Evolutionary conservation across 345 rosid genomes (phyloP).

Genomic region (Murraya koenigii): DNA sequence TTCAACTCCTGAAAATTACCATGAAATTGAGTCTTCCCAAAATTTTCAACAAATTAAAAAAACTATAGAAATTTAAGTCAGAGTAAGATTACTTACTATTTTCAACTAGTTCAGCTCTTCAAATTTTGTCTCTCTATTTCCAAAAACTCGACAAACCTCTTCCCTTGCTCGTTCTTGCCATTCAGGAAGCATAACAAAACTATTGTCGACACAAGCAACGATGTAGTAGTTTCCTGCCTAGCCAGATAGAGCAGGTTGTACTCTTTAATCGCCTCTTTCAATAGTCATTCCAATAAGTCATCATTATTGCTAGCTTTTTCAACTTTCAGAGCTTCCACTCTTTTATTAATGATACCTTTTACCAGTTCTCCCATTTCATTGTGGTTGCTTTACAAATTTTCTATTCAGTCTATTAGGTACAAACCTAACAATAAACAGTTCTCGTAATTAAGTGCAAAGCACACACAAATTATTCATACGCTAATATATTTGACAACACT

Average conservation of each 20-base stretch:
- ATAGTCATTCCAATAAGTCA: conserved; percentile 45
- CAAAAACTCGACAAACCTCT: conserved; percentile 53
- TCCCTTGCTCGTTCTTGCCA: conserved; percentile 78
- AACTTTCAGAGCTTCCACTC: conserved; percentile 32
- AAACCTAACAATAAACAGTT: conserved; percentile 23
- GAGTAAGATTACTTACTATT: conserved; percentile 22
- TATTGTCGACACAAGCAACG: conserved; percentile 62
- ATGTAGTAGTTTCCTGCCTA: conserved; percentile 71
- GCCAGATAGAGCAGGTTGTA: conserved; percentile 67
- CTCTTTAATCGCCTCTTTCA: conserved; percentile 61
- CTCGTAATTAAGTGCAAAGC: background rate
- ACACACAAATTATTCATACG: background rate
- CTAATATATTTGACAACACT: background rate
- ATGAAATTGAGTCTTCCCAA: no score
- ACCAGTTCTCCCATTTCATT: conserved; percentile 28
- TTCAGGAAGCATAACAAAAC: conserved; percentile 42
- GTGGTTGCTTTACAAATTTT: conserved; percentile 29
- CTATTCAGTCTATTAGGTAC: conserved; percentile 30
- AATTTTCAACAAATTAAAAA: conserved; percentile 22
- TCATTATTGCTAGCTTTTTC: conserved; percentile 25
- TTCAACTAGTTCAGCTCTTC: conserved; percentile 49
- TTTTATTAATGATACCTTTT: conserved; percentile 30
- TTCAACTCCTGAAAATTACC: no score
- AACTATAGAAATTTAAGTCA: background rate
- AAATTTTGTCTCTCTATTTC: conserved; percentile 29